phyloP scores from a whole-genome alignment of 2,329 filamentous ascomycete genomes.

The Calonectria crousiana region DNA sequence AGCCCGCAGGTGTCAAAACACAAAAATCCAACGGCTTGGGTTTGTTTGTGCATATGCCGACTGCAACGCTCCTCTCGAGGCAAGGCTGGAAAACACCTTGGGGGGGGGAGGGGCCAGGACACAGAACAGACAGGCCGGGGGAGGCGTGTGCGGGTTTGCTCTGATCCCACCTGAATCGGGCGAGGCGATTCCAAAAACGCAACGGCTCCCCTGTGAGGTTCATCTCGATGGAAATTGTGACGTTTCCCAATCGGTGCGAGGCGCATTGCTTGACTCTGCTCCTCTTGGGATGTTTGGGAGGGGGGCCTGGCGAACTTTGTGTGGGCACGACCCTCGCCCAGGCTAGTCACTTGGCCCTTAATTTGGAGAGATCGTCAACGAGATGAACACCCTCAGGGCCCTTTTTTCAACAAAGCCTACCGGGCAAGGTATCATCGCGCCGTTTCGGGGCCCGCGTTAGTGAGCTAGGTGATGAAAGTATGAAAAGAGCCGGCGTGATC shows the following conservation, averaged over 20 bases:
- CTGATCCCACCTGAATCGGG: slow-evolving; percentile 39
- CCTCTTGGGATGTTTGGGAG: background rate
- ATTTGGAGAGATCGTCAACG: slow-evolving; percentile 14
- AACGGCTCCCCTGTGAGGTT: slow-evolving; percentile 36
- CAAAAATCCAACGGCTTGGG: background rate
- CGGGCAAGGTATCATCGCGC: slow-evolving; percentile 16
- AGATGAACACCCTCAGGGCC: slow-evolving; percentile 1
- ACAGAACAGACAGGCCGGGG: background rate
- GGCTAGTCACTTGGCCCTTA: slow-evolving; percentile 15
- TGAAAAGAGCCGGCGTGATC: background rate
- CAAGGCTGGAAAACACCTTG: slow-evolving; percentile 5
- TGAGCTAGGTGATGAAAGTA: background rate
- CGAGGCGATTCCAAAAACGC: slow-evolving; percentile 24
- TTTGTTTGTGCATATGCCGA: background rate
- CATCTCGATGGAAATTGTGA: slow-evolving; percentile 33
- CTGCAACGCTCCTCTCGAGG: background rate
- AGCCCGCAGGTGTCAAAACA: background rate
- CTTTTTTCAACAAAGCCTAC: background rate
- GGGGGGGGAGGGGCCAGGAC: no score
- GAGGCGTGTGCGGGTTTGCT: background rate
- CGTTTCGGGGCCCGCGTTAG: slow-evolving; percentile 16
- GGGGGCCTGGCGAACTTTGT: slow-evolving; percentile 17
- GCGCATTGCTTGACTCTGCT: slow-evolving; percentile 27
- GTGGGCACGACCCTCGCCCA: background rate
- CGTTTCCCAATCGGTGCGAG: slow-evolving; percentile 30